Percentiles rank a stretch among this genome's conserved stretches.
phyloP scores from a whole-genome alignment of 371 early-diverging fungal genomes.

The Lichtheimia hyalospora region DNA sequence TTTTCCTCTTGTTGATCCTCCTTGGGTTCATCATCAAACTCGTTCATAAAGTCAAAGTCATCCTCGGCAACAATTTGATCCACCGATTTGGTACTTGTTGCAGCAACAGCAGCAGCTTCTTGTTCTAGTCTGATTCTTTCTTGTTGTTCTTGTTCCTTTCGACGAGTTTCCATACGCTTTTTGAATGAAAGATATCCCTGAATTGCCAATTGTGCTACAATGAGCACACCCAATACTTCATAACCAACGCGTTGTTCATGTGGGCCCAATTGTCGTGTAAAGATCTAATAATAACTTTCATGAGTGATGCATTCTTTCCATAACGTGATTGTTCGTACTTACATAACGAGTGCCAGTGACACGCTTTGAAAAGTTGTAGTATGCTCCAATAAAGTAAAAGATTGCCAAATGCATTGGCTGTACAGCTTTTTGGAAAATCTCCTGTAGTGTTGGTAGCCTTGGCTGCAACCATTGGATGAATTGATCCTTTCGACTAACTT shows the following conservation, averaged over 20 bases:
- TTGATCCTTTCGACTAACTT: slow-evolving; percentile 1
- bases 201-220: slow-evolving; percentile 69
- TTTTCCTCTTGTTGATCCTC: slow-evolving; percentile 23
- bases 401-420: slow-evolving; percentile 72
- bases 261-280: slow-evolving; percentile 72
- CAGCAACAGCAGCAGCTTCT: slow-evolving; percentile 7
- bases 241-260: slow-evolving; percentile 79
- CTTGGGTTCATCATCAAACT: slow-evolving; percentile 24
- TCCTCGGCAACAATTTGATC: slow-evolving; percentile 28
- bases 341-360: slow-evolving; percentile 77
- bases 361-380: slow-evolving; percentile 79
- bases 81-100: neutral
- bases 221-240: slow-evolving; percentile 81
- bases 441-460: slow-evolving; percentile 29
- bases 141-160: slow-evolving; percentile 13
- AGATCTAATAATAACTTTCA: slow-evolving; percentile 42
- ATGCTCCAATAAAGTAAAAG: slow-evolving; percentile 83
- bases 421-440: slow-evolving; percentile 40
- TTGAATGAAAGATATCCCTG: slow-evolving; percentile 45
- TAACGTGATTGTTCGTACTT: slow-evolving; percentile 22
- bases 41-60: slow-evolving; percentile 45
- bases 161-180: slow-evolving; percentile 20
- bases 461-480: slow-evolving; percentile 5
- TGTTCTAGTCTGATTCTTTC: slow-evolving; percentile 5
- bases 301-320: no score